These are phyloP conservation scores for Starmerella sirachaensis DNA, from an alignment of 805 yeast genomes.

Conservation along the genomic window DNA sequence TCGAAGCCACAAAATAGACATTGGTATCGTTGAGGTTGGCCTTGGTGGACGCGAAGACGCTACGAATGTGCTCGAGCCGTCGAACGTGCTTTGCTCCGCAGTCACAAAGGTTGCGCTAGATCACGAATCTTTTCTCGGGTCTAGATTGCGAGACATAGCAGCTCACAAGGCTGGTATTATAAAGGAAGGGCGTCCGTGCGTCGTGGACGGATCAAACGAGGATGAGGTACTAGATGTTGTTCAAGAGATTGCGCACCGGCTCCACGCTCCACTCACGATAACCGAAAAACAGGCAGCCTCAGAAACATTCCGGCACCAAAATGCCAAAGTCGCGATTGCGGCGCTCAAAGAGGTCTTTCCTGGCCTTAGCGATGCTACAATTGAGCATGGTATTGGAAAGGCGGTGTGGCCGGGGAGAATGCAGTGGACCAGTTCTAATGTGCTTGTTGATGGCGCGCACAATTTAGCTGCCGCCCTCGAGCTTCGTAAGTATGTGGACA, in stretches of 20 bases:
- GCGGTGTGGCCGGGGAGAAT: conserved; percentile 84
- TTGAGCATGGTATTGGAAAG: conserved; percentile 40
- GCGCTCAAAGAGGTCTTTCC: conserved; percentile 2
- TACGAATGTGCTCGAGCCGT: conserved; percentile 48
- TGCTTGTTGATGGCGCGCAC: conserved; percentile 85
- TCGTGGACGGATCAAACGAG: conserved; percentile 60
- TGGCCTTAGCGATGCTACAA: conserved; percentile 14
- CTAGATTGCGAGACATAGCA: conserved; percentile 54
- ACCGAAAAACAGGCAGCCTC: conserved; percentile 28
- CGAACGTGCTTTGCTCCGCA: conserved; percentile 49
- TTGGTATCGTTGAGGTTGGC: conserved; percentile 89
- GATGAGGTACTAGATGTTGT: conserved; percentile 33
- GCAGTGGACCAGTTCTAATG: conserved; percentile 36
- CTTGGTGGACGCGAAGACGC: conserved; percentile 85
- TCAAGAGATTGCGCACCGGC: conserved; percentile 2
- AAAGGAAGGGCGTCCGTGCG: conserved; percentile 46
- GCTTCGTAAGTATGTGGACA: conserved; percentile 43
- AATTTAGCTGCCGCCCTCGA: conserved; percentile 76
- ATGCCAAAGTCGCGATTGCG: conserved; percentile 9
- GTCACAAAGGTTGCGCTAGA: conserved; percentile 80
- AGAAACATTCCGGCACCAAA: conserved; percentile 9
- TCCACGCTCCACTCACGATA: conserved; percentile 3
- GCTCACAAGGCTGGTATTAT: conserved; percentile 78
- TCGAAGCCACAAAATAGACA: conserved; percentile 42
- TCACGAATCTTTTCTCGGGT: conserved; percentile 68